A percentile compares a stretch with the other conserved stretches of the same genome.
Evolutionary conservation across 139 green algal species (phyloP).

Genomic region (Dunaliella primolecta): DNA sequence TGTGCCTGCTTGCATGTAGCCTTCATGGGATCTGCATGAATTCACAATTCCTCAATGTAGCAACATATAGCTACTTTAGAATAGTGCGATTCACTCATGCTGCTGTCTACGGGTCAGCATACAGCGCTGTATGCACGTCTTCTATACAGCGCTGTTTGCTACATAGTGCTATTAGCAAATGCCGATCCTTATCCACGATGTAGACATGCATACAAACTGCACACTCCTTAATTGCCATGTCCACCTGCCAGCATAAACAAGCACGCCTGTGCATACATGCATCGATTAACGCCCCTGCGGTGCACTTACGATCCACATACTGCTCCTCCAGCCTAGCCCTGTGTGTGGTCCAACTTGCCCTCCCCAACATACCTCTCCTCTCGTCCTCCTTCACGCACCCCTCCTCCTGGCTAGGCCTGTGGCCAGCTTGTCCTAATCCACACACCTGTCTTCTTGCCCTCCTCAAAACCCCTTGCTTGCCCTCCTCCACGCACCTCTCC

Average conservation of each 20-base stretch:
- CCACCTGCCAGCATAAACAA: neutral
- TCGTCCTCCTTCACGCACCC: neutral
- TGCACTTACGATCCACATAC: neutral
- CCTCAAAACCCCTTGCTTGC: neutral
- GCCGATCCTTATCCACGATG: no score
- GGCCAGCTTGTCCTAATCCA: neutral
- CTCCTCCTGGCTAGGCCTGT: neutral
- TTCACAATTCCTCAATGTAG: neutral
- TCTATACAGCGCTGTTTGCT: neutral
- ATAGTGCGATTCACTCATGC: no score
- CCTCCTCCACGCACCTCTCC: neutral
- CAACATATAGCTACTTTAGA: neutral
- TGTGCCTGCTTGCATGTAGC: neutral
- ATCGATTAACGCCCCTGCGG: neutral
- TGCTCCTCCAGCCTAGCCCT: no score
- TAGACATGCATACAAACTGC: no score
- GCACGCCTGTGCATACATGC: neutral
- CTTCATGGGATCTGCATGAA: slow-evolving; percentile 1
- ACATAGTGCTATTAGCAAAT: neutral
- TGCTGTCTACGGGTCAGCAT: no score
- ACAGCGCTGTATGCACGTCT: no score
- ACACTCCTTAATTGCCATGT: no score
- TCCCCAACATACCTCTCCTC: neutral
- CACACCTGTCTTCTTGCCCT: neutral
- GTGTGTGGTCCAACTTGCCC: neutral